Base-by-base conservation (phyloP, 176 grass and related monocot genomes). In the Rhynchospora pubera region DNA sequence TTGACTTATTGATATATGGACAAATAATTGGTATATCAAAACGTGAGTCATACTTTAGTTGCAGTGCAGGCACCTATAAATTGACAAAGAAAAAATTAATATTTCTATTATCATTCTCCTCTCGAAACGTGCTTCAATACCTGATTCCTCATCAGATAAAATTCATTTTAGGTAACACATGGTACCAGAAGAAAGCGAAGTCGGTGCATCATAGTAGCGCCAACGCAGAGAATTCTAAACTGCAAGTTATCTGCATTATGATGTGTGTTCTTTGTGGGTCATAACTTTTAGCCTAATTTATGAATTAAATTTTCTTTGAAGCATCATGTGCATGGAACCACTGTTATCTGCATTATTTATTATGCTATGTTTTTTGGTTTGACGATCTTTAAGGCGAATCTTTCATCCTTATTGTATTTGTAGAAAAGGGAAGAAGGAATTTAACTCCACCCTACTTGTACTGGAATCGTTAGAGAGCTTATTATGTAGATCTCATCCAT, bases 251-350 rank as follows among this genome's bases (percentile, higher is more conserved):
- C n/a, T 53, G 47, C 2, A n/a, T n/a, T n/a, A n/a, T n/a, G 3
- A 11, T 52, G 22, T 75, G 71, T 12, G 48, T 4, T 75, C 21
- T 75, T 73, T 75, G 71, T 53, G 44, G 28, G 47, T 50, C 4
- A 26, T 75, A 53, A 53, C 71, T 75, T 74, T 75, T 75, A 75
- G 21, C 47, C 22, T 75, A 75, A 73, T 45, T 2, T n/a, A 46
- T 70, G 18, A 45, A 46, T 68, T 47, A 11, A 9, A 46, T 70
- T 70, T 42, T 46, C 42, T n/a, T 47, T 47, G 66, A 46, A 66
- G 12, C 13, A 10, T 48, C 23, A 24, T 50, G 21, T 74, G 11
- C 46, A 74, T 52, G 44, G 11, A 74, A 5, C 21, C 46, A 11
- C 21, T 50, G 9, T 74, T 51, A 11, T 9, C 10, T 51, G 48